Conservation (phyloP, 805 yeast species). For the Saccharomycopsis microspora region DNA sequence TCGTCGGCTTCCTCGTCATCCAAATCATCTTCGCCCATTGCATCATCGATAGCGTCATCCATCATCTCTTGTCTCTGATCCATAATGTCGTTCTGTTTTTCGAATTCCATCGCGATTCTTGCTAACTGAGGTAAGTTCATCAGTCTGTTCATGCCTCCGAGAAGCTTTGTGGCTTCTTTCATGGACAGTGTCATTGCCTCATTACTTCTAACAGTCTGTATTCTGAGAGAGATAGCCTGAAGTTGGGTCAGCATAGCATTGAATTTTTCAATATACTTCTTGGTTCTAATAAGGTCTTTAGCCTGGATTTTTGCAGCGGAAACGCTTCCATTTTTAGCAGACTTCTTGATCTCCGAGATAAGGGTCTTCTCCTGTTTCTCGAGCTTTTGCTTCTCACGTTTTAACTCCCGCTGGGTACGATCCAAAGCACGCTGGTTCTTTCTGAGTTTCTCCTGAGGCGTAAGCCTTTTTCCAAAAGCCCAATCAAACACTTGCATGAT, state of each 20-base stretch:
- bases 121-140: constrained; percentile 88
- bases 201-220: constrained; percentile 84
- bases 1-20: constrained; percentile 89
- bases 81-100: constrained; percentile 89
- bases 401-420: constrained; percentile 86
- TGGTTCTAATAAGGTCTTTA: constrained; percentile 83
- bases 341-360: constrained; percentile 73
- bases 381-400: constrained; percentile 74
- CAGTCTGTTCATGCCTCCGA: constrained; percentile 77
- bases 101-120: constrained; percentile 89
- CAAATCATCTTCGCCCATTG: constrained; percentile 79
- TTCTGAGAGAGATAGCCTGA: constrained; percentile 86
- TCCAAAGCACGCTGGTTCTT: constrained; percentile 94
- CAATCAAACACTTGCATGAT: constrained; percentile 69
- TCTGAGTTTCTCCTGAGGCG: constrained; percentile 91
- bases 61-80: constrained; percentile 98
- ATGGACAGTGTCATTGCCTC: constrained; percentile 93
- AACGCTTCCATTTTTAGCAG: constrained; percentile 84
- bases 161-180: constrained; percentile 82
- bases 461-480: constrained; percentile 88
- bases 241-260: constrained; percentile 89
- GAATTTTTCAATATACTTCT: constrained; percentile 72
- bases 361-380: constrained; percentile 90
- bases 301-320: constrained; percentile 92
- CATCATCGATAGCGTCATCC: constrained; percentile 96